Conservation (phyloP, 805 yeast species). For the Kodamaea lidongshanica region DNA sequence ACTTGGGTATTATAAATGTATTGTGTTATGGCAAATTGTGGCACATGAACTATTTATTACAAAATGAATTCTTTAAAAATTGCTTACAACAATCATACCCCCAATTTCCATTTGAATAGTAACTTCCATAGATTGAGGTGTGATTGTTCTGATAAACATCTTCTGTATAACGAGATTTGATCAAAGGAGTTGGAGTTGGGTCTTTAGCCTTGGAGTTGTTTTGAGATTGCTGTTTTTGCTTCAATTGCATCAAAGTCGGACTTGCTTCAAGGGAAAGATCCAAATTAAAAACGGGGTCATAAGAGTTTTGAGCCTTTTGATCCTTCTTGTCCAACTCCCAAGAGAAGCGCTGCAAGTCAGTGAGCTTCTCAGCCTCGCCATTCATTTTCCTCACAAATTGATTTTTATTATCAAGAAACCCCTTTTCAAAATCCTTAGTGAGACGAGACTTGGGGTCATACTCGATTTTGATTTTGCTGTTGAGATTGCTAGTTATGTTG, state of each 20-base stretch:
- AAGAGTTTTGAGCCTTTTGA: slow-evolving; percentile 9
- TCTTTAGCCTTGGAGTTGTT: background rate
- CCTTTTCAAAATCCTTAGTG: slow-evolving; percentile 21
- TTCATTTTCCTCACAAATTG: slow-evolving; percentile 50
- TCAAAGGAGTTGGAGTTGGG: background rate
- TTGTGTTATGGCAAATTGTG: background rate
- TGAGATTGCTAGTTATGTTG: slow-evolving; percentile 31
- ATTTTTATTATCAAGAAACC: slow-evolving; percentile 32
- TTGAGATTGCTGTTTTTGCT: slow-evolving; percentile 13
- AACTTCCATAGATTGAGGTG: slow-evolving; percentile 40
- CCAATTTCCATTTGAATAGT: slow-evolving; percentile 36
- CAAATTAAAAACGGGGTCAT: slow-evolving; percentile 18
- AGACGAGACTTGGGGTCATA: slow-evolving; percentile 52
- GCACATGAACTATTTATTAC: slow-evolving; percentile 12
- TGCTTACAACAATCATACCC: slow-evolving; percentile 40
- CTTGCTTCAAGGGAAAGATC: slow-evolving; percentile 30
- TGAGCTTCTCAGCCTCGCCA: slow-evolving; percentile 29
- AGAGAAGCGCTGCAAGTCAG: slow-evolving; percentile 28
- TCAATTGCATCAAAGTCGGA: slow-evolving; percentile 31
- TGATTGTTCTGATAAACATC: slow-evolving; percentile 35
- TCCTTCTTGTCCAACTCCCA: slow-evolving; percentile 24
- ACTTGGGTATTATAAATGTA: slow-evolving; percentile 10
- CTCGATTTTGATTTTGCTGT: slow-evolving; percentile 25
- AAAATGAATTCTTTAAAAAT: slow-evolving; percentile 24
- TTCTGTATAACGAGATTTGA: slow-evolving; percentile 26